Base-by-base conservation (phyloP, 169 alveolate genomes). In the Eimeria sp. region DNA sequence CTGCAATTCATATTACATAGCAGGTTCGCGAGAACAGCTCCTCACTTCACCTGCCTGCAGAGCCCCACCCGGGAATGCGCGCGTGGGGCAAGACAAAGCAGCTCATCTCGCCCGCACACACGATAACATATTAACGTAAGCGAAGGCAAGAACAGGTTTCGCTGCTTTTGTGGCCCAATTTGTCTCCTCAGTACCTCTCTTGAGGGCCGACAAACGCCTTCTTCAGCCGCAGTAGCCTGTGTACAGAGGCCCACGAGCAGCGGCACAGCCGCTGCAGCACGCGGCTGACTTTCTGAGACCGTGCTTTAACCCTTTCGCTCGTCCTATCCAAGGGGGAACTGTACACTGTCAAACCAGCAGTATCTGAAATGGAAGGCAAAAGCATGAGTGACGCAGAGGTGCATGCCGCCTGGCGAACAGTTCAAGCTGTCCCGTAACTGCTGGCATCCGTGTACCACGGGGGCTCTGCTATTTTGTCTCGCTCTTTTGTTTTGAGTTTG, bases 141-240 rank as follows among this genome's bases (percentile, higher is more conserved):
- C n/a, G 75, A 34, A 25, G 43, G 6, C 75, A 65, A 7, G 1
- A 65, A n/a, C 75, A 65, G 43, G 5, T 18, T 25, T 13, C n/a
- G 45, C 47, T 70, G 49, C 78, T 70, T 7, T n/a, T 22, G 49
- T n/a, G 5, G 78, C 49, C 43, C 43, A 54, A 18, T 30, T 7
- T n/a, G 49, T 70, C 49, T 70, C 49, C 78, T 70, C 25, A 1
- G 43, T 22, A 75, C 86, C 61, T 75, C 63, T 45, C 86, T 34
- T 75, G 13, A 45, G 76, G 58, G 27, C 61, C 61, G 25, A 43
- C 80, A 10, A 86, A 86, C 16, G 92, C 80, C 70, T 86, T 58
- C 58, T 86, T 86, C 13, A 16, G 78, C 80, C 92, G 92, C 78
- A 86, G 76, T 34, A 86, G 45, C 27, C n/a, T 57, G 63, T 58